Conservation (phyloP, 1,284 basidiomycete species). For the Cryptococcus jaspeensis region DNA sequence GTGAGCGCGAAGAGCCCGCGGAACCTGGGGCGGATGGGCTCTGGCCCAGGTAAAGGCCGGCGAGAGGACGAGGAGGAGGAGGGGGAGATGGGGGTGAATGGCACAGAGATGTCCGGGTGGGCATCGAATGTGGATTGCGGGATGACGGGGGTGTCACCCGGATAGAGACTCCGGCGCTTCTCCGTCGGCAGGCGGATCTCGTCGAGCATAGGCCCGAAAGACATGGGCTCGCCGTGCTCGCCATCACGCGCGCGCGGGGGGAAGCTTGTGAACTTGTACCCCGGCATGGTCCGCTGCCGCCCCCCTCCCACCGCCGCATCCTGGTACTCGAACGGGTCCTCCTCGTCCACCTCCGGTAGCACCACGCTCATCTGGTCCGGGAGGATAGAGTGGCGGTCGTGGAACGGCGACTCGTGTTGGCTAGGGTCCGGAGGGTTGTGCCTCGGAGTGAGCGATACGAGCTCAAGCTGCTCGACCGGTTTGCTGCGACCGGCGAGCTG, state of each 20-base stretch:
- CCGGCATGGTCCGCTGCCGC: constrained; percentile 28
- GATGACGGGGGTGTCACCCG: constrained; percentile 18
- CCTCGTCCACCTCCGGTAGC: background rate
- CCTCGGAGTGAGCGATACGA: constrained; percentile 16
- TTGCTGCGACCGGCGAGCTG: constrained; percentile 3
- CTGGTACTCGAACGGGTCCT: constrained; percentile 25
- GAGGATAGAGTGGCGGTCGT: constrained; percentile 35
- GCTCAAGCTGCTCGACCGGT: constrained; percentile 19
- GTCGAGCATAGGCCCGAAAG: constrained; percentile 17
- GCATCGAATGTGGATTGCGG: constrained; percentile 15
- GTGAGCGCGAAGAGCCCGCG: constrained; percentile 67
- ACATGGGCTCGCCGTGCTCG: constrained; percentile 16
- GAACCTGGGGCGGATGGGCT: constrained; percentile 56
- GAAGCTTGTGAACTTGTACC: constrained; percentile 24
- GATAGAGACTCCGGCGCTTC: background rate
- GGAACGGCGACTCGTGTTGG: constrained; percentile 32
- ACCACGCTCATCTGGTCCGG: background rate
- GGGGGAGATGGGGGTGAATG: background rate
- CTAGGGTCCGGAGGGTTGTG: background rate
- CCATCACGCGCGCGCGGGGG: constrained; percentile 13
- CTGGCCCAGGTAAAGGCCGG: background rate
- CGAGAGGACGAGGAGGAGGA: background rate
- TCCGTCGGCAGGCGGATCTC: constrained; percentile 7
- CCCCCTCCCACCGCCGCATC: constrained; percentile 1
- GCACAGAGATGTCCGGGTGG: background rate